phyloP scores from a whole-genome alignment of 805 yeast genomes.

The Kuraishia floccosa region DNA sequence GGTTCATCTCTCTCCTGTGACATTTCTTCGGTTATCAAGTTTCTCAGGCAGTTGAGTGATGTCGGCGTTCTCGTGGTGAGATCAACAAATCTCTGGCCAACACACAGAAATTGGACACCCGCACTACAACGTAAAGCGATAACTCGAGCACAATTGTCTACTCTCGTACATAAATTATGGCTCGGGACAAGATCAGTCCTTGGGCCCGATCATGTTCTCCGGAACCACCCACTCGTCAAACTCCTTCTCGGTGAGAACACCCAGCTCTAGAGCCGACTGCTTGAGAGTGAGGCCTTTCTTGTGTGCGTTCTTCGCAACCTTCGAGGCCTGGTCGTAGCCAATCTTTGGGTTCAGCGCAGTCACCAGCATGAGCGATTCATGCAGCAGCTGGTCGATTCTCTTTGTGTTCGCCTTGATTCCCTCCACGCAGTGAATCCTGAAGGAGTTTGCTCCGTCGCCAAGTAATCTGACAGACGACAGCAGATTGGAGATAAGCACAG shows the following conservation, averaged over 20 bases:
- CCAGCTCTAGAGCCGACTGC: slow-evolving; percentile 87
- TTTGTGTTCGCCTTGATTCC: slow-evolving; percentile 86
- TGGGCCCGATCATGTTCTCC: slow-evolving; percentile 96
- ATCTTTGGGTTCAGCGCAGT: slow-evolving; percentile 98
- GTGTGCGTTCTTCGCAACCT: slow-evolving; percentile 98
- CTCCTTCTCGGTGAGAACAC: slow-evolving; percentile 72
- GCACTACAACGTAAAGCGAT: no score
- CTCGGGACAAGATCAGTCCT: slow-evolving; percentile 13
- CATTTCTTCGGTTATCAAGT: no score
- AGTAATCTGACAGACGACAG: slow-evolving; percentile 78
- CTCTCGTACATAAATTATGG: no score
- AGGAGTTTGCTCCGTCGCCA: slow-evolving; percentile 83
- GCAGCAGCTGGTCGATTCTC: slow-evolving; percentile 77
- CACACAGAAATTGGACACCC: no score
- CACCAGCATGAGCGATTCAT: slow-evolving; percentile 95
- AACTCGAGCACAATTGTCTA: no score
- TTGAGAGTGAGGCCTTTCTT: slow-evolving; percentile 94
- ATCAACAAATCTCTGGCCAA: no score
- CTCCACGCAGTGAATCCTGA: slow-evolving; percentile 90
- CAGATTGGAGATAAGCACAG: slow-evolving; percentile 86
- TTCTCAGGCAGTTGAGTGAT: no score
- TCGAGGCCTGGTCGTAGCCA: slow-evolving; percentile 95
- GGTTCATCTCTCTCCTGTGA: no score
- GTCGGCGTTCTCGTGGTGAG: no score
- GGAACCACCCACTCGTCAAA: slow-evolving; percentile 97